Base-by-base conservation (phyloP, 176 grass and related monocot species). In the Olyra latifolia region DNA sequence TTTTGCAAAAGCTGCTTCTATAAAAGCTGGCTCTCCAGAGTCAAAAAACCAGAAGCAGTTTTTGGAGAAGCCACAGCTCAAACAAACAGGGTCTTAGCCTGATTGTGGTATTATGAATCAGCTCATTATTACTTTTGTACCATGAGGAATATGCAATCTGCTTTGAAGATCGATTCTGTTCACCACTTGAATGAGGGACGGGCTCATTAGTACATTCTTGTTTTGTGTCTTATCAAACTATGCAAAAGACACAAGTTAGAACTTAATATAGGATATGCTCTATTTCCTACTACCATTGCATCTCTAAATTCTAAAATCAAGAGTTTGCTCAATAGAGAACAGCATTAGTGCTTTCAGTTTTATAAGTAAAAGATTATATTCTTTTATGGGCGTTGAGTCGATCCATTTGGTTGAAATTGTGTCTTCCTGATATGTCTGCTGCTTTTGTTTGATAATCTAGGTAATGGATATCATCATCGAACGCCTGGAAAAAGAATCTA, bases 391-490 rank as follows among this genome's bases (percentile, higher is more conserved):
- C 62, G 54, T 62, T 80, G 46, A 17, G 65, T 23, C 46, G 40
- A 62, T 76, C 35, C 68, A 19, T 62, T 10, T 6, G 15, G 76
- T 53, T 74, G 40, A 63, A 65, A 2, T 48, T 72, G 29, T 78
- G 28, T 32, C 19, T 50, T 74, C 53, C 69, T 24, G 66, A 69
- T 66, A 30, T 42, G 28, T 76, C 10, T 82, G 54, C 74, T 83
- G 29, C 23, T 78, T 85, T 67, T 77, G 23, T 69, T 54, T 19
- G 68, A 81, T 70, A 71, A 58, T 75, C 17, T 90, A 98, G 95
- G 95, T 95, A 70, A 89, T 98, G 79, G 95, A 98, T 83, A 87
- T 95, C 72, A 88, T 95, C 80, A 85, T 98, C 41, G 92, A 98
- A 72, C 81, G 82, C 66, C 38, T 98, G 70, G 92, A 98, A 87